phyloP scores from a whole-genome alignment of 176 grass and related monocot genomes.

The Typha latifolia region DNA sequence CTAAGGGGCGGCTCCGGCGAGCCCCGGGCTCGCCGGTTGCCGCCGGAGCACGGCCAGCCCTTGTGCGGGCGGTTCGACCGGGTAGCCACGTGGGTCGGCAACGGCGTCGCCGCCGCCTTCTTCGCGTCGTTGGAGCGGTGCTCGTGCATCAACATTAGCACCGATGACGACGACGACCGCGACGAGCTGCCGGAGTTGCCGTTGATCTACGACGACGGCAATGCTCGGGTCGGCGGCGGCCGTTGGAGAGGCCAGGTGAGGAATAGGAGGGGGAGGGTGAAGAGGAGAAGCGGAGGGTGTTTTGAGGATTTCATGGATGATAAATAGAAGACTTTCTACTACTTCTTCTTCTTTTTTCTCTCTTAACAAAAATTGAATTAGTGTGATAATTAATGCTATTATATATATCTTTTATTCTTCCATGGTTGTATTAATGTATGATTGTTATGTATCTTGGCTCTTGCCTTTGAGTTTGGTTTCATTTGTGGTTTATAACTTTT shows the following conservation, averaged over 20 bases:
- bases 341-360: neutral
- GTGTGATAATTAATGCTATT: no score
- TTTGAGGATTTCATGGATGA: neutral
- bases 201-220: slow-evolving; percentile 33
- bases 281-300: slow-evolving; percentile 8
- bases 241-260: slow-evolving; percentile 4
- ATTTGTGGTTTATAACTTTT: no score
- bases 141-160: slow-evolving; percentile 62
- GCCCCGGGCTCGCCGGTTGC: slow-evolving; percentile 20
- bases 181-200: slow-evolving; percentile 41
- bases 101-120: slow-evolving; percentile 55
- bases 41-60: slow-evolving; percentile 1
- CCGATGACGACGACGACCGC: slow-evolving; percentile 56
- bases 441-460: no score
- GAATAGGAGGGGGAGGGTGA: slow-evolving; percentile 12
- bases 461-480: no score
- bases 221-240: neutral
- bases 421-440: no score
- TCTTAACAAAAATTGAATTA: no score
- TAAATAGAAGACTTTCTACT: neutral
- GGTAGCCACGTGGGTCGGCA: slow-evolving; percentile 57
- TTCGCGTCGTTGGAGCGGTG: slow-evolving; percentile 75
- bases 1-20: slow-evolving; percentile 17
- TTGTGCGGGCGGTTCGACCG: slow-evolving; percentile 49
- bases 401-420: no score